Evolutionary conservation across 371 early-diverging fungal genomes (phyloP).

Genomic region (Globomyces sp.): DNA sequence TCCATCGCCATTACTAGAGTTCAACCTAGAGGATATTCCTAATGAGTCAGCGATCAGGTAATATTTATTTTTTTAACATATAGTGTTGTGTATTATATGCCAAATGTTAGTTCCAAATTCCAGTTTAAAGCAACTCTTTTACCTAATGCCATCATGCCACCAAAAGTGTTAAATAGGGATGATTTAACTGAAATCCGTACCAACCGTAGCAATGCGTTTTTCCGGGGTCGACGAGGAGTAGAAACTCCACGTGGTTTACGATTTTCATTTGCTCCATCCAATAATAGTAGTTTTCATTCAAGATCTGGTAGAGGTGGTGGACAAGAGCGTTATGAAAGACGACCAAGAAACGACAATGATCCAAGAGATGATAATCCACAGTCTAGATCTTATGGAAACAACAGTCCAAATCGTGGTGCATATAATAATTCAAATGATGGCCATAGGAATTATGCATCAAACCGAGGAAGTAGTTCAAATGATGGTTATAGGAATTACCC

Average conservation of each 20-base stretch:
- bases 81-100: slow-evolving; percentile 43
- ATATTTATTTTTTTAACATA: background rate
- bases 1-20: slow-evolving; percentile 61
- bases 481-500: no score
- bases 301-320: no score
- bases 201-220: slow-evolving; percentile 11
- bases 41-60: slow-evolving; percentile 35
- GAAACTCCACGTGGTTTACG: slow-evolving; percentile 1
- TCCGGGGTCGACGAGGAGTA: slow-evolving; percentile 7
- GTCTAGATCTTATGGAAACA: no score
- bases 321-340: slow-evolving; percentile 7
- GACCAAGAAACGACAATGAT: no score
- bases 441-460: no score
- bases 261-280: background rate
- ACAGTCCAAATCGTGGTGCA: no score
- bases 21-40: slow-evolving; percentile 34
- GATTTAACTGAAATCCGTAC: slow-evolving; percentile 28
- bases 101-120: slow-evolving; percentile 21
- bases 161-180: slow-evolving; percentile 23
- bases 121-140: slow-evolving; percentile 34
- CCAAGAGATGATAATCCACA: no score
- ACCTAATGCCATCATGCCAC: slow-evolving; percentile 27
- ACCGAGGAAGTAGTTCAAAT: no score
- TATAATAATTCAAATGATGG: no score
- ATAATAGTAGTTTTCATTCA: background rate